Evolutionary conservation across 192 early-diverging fungal species (phyloP).

Genomic region (Rhizophagus clarus): DNA sequence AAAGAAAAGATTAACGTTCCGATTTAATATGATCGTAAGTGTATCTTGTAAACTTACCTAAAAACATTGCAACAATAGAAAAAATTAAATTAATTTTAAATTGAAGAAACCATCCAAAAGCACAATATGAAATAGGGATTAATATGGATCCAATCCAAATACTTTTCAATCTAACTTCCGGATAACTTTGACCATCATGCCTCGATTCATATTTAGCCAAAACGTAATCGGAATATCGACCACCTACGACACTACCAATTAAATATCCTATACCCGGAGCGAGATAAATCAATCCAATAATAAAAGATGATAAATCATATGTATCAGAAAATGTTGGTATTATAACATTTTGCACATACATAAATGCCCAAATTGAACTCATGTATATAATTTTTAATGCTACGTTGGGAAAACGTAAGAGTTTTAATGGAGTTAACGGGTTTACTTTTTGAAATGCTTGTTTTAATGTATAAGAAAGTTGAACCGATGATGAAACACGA

Average conservation of each 20-base stretch:
- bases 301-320: not conserved
- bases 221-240: conserved; percentile 9
- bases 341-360: conserved; percentile 7
- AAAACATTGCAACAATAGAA: not conserved
- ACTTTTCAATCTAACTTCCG: conserved; percentile 19
- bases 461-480: not conserved
- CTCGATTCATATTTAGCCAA: not conserved
- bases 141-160: conserved; percentile 10
- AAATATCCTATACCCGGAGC: conserved; percentile 5
- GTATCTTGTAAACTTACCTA: not conserved
- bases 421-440: not conserved
- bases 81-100: not conserved
- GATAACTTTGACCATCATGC: not conserved
- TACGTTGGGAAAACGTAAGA: not conserved
- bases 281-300: not conserved
- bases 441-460: not conserved
- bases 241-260: conserved; percentile 7
- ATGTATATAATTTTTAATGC: not conserved
- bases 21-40: too few relatives aligned
- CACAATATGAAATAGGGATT: not conserved
- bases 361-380: not conserved
- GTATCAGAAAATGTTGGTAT: not conserved
- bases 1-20: too few relatives aligned
- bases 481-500: not conserved
- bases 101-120: not conserved